Evolutionary conservation across 768 basidiomycete genomes (phyloP).

Genomic region (Collybia mongolica): DNA sequence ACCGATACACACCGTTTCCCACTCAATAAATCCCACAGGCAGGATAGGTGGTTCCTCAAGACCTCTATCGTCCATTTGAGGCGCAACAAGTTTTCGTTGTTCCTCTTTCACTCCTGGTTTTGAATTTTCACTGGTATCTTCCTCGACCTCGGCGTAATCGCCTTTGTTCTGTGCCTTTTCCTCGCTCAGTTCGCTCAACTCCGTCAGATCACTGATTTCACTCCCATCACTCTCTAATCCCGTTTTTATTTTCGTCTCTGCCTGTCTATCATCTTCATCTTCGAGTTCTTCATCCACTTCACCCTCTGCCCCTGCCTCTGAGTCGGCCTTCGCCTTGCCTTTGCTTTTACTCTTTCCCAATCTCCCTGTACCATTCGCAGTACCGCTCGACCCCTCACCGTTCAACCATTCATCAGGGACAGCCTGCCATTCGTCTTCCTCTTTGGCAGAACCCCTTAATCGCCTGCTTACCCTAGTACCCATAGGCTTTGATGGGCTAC

Average conservation of each 20-base stretch:
- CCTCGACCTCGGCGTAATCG: conserved; percentile 11
- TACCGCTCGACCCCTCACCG: conserved; percentile 1
- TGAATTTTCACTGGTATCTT: conserved; percentile 4
- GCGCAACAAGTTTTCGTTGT: conserved; percentile 4
- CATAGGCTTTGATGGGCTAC: conserved; percentile 26
- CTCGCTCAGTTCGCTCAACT: conserved; percentile 53
- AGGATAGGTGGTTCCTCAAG: conserved; percentile 20
- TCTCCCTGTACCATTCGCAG: conserved; percentile 8
- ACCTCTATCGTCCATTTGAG: conserved; percentile 10
- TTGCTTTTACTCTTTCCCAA: conserved; percentile 6
- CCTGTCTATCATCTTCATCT: conserved; percentile 11
- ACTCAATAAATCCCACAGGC: conserved; percentile 71
- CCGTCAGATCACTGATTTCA: conserved; percentile 73
- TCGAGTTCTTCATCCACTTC: conserved; percentile 27
- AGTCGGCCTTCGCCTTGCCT: background rate
- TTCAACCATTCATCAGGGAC: conserved; percentile 77
- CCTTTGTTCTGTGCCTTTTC: conserved; percentile 11
- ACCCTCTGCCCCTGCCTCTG: background rate
- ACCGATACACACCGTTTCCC: conserved; percentile 74
- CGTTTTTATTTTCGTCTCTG: conserved; percentile 31
- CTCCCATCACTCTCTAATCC: conserved; percentile 63
- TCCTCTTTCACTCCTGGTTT: conserved; percentile 12
- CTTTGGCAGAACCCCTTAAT: conserved; percentile 51
- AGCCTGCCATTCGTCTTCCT: conserved; percentile 71
- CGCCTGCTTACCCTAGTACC: conserved; percentile 71